These are phyloP conservation scores for Tilletia setariae DNA, from an alignment of 1,284 basidiomycete genomes.

Conservation along the genomic window DNA sequence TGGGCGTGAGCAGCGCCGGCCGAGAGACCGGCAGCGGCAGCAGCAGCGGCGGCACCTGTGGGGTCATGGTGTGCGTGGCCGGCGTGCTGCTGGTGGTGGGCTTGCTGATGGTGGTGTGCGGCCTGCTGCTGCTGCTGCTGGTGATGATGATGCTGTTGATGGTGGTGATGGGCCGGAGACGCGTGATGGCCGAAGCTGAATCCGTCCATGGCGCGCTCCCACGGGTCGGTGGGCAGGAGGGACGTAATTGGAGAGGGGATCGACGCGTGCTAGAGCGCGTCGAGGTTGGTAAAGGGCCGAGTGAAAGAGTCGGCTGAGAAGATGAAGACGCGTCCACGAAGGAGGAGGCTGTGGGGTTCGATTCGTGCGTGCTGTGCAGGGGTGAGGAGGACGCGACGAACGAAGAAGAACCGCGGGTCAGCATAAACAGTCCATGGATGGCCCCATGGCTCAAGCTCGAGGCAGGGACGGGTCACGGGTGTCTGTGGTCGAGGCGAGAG, in stretches of 20 bases:
- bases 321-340: background rate
- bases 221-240: too few relatives aligned
- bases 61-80: background rate
- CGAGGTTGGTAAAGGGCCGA: background rate
- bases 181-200: conserved; percentile 7
- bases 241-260: too few relatives aligned
- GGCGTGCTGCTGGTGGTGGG: conserved; percentile 7
- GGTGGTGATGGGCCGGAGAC: conserved; percentile 10
- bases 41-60: background rate
- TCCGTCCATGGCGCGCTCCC: conserved; percentile 2
- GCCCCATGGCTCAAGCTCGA: too few relatives aligned
- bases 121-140: conserved; percentile 11
- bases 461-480: too few relatives aligned
- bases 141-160: conserved; percentile 7
- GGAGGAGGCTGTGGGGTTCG: too few relatives aligned
- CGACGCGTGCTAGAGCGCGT: background rate
- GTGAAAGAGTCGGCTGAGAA: background rate
- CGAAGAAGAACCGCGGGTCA: too few relatives aligned
- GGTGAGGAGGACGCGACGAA: too few relatives aligned
- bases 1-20: background rate
- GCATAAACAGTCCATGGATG: too few relatives aligned
- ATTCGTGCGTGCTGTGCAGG: too few relatives aligned
- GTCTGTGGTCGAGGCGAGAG: too few relatives aligned
- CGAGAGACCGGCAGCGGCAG: conserved; percentile 4
- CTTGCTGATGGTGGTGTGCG: background rate